These are phyloP conservation scores for Yamadazyma sp. DNA, from an alignment of 805 yeast species.

Conservation along the genomic window DNA sequence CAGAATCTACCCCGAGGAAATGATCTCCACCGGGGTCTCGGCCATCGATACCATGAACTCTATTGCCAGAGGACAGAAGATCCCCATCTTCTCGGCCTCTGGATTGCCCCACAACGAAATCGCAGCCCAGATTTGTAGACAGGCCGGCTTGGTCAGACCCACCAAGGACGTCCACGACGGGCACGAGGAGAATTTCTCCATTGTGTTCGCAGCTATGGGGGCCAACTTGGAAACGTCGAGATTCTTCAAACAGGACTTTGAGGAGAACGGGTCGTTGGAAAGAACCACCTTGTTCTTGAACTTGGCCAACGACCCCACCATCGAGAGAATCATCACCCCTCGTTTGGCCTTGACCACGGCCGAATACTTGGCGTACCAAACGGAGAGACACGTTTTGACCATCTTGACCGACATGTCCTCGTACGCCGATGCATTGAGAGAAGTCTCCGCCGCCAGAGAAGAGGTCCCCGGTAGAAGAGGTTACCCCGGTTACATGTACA, in stretches of 20 bases:
- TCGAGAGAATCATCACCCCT: conserved; percentile 99
- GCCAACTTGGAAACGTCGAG: conserved; percentile 97
- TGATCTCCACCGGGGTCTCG: conserved; percentile 98
- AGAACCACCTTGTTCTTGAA: conserved; percentile 96
- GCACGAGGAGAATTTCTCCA: conserved; percentile 98
- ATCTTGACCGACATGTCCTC: conserved; percentile 99
- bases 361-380: conserved; percentile 97
- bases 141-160: conserved; percentile 98
- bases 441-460: conserved; percentile 99
- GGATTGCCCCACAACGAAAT: conserved; percentile 99
- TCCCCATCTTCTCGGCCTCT: conserved; percentile 98
- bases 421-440: conserved; percentile 99
- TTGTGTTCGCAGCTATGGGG: conserved; percentile 99
- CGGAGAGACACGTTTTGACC: conserved; percentile 98
- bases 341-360: conserved; percentile 98
- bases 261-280: conserved; percentile 97
- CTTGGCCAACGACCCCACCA: conserved; percentile 98
- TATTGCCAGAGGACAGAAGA: conserved; percentile 99
- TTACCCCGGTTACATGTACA: conserved; percentile 99
- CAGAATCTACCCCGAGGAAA: conserved; percentile 98
- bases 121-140: conserved; percentile 99
- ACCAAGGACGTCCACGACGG: conserved; percentile 99
- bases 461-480: conserved; percentile 99
- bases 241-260: conserved; percentile 98
- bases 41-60: conserved; percentile 99